Percentiles rank a stretch among this genome's conserved stretches.
Evolutionary conservation across 2,329 filamentous ascomycete genomes (phyloP).

Genomic region (Scopulariopsis brevicaulis): DNA sequence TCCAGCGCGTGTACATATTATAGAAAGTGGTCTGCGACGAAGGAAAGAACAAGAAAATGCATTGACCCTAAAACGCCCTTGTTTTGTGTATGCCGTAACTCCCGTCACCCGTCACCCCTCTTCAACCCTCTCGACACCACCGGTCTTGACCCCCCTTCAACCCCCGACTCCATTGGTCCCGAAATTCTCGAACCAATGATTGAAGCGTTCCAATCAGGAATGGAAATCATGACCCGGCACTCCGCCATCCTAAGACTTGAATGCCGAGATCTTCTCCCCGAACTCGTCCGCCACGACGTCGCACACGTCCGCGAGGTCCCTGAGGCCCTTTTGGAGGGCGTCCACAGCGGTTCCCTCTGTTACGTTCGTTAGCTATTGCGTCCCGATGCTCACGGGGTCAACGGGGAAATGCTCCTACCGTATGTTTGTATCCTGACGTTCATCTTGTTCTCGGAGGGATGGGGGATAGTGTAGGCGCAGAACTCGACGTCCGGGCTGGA

Average conservation of each 20-base stretch:
- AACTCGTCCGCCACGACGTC: constrained; percentile 93
- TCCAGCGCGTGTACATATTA: constrained; percentile 4
- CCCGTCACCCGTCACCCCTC: neutral
- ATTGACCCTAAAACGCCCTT: constrained; percentile 2
- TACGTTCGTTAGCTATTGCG: neutral
- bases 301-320: constrained; percentile 82
- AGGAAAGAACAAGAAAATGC: neutral
- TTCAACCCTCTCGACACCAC: neutral
- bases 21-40: neutral
- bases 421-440: constrained; percentile 96
- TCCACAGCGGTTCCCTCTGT: constrained; percentile 70
- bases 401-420: constrained; percentile 43
- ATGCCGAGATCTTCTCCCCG: constrained; percentile 34
- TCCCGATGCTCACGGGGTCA: neutral
- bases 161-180: neutral
- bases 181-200: neutral
- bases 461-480: constrained; percentile 94
- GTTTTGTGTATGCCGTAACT: neutral
- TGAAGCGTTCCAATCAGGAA: neutral
- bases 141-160: neutral
- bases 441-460: constrained; percentile 94
- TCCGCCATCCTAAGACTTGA: constrained; percentile 1
- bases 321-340: constrained; percentile 80
- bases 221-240: neutral
- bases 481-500: constrained; percentile 88